Conservation (phyloP, 352 stramenopile genomes). For the Hyaloperonospora arabidopsidis region DNA sequence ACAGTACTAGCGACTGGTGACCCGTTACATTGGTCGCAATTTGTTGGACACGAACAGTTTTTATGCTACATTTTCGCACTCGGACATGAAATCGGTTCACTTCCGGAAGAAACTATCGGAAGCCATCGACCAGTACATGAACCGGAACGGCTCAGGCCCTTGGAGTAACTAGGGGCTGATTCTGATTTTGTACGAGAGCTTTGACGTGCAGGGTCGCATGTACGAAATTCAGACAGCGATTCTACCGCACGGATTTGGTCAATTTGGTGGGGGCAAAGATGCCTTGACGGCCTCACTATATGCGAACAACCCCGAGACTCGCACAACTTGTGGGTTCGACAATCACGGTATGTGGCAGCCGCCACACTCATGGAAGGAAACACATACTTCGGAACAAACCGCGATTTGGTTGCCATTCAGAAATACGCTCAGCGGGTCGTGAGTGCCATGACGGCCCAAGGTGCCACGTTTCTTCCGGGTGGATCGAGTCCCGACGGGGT, state of each 20-base stretch:
- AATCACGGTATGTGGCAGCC: conserved; percentile 35
- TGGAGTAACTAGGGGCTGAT: conserved; percentile 42
- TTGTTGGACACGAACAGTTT: conserved; percentile 55
- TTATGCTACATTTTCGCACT: conserved; percentile 42
- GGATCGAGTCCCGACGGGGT: conserved; percentile 24
- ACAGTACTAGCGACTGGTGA: too few relatives aligned
- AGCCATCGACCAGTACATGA: conserved; percentile 52
- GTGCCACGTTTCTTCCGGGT: conserved; percentile 44
- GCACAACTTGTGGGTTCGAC: conserved; percentile 40
- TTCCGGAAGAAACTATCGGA: conserved; percentile 22
- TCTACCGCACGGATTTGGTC: conserved; percentile 35
- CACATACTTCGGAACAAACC: conserved; percentile 33
- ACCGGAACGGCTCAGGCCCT: conserved; percentile 27
- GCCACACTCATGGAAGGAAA: conserved; percentile 31
- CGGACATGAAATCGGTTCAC: conserved; percentile 44
- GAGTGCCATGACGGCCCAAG: conserved; percentile 26
- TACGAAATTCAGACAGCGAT: conserved; percentile 65
- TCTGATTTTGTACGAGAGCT: conserved; percentile 56
- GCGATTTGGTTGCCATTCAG: conserved; percentile 55
- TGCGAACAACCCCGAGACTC: conserved; percentile 54
- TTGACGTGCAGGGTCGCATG: conserved; percentile 36
- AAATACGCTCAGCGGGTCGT: conserved; percentile 38
- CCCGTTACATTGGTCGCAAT: conserved; percentile 49
- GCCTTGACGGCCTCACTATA: conserved; percentile 40
- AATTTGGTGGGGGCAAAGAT: conserved; percentile 26